Conservation (phyloP, 371 early-diverging fungal genomes). For the Globomyces sp. region DNA sequence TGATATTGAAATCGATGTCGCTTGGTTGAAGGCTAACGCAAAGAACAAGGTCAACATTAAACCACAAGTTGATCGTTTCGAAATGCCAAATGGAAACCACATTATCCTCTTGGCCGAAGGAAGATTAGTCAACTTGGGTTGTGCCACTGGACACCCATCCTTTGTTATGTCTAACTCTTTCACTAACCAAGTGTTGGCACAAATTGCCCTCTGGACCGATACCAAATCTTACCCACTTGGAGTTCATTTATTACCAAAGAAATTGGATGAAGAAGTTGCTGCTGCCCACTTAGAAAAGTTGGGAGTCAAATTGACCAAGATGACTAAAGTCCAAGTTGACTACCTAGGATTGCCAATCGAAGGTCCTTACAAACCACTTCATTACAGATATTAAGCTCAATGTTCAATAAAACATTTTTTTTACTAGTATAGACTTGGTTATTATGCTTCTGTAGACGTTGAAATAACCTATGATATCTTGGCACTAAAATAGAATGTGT, state of each 20-base stretch:
- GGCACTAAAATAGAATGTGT: too few species aligned
- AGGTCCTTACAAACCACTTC: slow-evolving; percentile 97
- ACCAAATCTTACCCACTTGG: slow-evolving; percentile 84
- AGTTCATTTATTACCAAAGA: slow-evolving; percentile 98
- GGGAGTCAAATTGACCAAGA: slow-evolving; percentile 73
- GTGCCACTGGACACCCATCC: slow-evolving; percentile 98
- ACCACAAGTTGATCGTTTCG: slow-evolving; percentile 98
- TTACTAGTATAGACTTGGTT: too few species aligned
- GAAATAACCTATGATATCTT: too few species aligned
- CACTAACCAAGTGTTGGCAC: slow-evolving; percentile 98
- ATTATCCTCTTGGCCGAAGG: slow-evolving; percentile 97
- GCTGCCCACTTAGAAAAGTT: slow-evolving; percentile 93
- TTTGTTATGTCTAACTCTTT: slow-evolving; percentile 99
- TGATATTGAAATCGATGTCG: slow-evolving; percentile 98
- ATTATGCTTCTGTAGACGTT: too few species aligned
- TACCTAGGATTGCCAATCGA: slow-evolving; percentile 82
- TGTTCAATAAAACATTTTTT: neutral
- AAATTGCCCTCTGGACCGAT: slow-evolving; percentile 98
- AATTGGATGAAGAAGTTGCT: slow-evolving; percentile 99
- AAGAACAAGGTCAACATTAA: slow-evolving; percentile 88
- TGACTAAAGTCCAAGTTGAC: slow-evolving; percentile 41
- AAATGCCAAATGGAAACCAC: slow-evolving; percentile 89
- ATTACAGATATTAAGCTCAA: slow-evolving; percentile 52
- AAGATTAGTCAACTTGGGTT: slow-evolving; percentile 98
- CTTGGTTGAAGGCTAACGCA: slow-evolving; percentile 98